A percentile compares a stretch with the other conserved stretches of the same genome.
These are phyloP conservation scores for Hsuehochloa calcarea DNA, from an alignment of 176 grass and related monocot species.

Conservation along the genomic window DNA sequence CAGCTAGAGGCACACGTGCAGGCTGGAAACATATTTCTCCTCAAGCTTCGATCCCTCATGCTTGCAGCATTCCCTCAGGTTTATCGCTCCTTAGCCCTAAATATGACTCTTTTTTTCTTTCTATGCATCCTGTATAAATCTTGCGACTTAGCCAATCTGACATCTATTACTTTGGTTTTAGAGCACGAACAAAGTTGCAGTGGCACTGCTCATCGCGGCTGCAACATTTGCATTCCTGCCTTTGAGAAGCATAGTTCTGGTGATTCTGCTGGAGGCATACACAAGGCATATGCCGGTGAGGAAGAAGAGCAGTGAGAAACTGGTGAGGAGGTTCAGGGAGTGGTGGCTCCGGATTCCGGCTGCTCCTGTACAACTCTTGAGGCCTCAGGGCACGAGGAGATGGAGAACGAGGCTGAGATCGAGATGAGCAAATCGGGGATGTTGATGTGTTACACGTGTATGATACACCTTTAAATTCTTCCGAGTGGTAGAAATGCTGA, in stretches of 20 bases:
- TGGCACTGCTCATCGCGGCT: constrained; percentile 37
- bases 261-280: constrained; percentile 71
- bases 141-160: background rate
- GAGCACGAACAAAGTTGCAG: constrained; percentile 71
- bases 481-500: background rate
- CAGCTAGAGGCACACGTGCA: constrained; percentile 70
- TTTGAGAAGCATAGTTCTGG: constrained; percentile 44
- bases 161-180: constrained; percentile 20
- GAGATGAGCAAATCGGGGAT: constrained; percentile 3
- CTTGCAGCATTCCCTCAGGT: constrained; percentile 87
- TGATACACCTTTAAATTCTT: constrained; percentile 10
- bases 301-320: constrained; percentile 81
- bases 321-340: constrained; percentile 74
- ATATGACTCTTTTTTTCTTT: background rate
- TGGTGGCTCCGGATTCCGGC: constrained; percentile 90
- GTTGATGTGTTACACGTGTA: background rate
- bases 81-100: background rate
- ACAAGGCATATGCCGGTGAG: constrained; percentile 89
- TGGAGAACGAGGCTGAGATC: constrained; percentile 41
- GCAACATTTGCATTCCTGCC: constrained; percentile 44
- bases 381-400: constrained; percentile 43
- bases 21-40: constrained; percentile 76
- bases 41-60: constrained; percentile 85
- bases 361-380: constrained; percentile 66
- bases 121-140: background rate